Base-by-base conservation (phyloP, 441 rosid species). In the Codiaeum variegatum region DNA sequence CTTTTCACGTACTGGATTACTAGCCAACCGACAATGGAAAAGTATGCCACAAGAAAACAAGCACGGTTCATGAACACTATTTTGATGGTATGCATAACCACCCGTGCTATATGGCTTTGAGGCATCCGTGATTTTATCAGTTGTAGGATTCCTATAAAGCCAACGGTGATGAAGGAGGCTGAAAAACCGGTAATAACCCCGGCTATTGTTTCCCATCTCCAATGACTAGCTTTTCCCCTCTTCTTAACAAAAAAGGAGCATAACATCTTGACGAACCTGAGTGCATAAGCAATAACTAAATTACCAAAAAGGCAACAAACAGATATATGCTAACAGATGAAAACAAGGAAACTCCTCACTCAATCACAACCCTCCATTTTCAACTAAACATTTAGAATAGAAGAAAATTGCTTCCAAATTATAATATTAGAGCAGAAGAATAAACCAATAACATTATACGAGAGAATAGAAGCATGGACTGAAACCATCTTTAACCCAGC, bases 1-100 rank as follows among this genome's bases (percentile, higher is more conserved):
- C 83, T 74, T 79, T 82, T 83, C 54, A 81, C 83, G 69, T 85
- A 88, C 51, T 86, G 86, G 62, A 80, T 58, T 34, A 85, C 82
- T 76, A 91, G 77, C 93, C 91, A 90, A 70, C 91, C 85, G 21
- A 82, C 71, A 72, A 84, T 55, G 19, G 87, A 84, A 56, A 87
- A 76, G 85, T 90, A 91, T 13, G 82, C 86, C 55, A 86, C 71
- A 2, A 87, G 78, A 72, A 91, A 86, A 78, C 88, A 90, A 63
- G 75, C 82, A 28, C 93, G 92, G 81, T 76, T 90, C 64, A 81
- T 69, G 67, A 69, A 64, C 66, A 76, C 64, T 21, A 52, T 55
- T 62, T 72, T 73, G 5, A 62, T 49, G 21, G 16, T 72, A 67
- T 31, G 51, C 49, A 73, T 67, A 52, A 79, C 46, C 67, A 64